Conservation (phyloP, 2,329 filamentous ascomycete species). For the Stemphylium beticola region DNA sequence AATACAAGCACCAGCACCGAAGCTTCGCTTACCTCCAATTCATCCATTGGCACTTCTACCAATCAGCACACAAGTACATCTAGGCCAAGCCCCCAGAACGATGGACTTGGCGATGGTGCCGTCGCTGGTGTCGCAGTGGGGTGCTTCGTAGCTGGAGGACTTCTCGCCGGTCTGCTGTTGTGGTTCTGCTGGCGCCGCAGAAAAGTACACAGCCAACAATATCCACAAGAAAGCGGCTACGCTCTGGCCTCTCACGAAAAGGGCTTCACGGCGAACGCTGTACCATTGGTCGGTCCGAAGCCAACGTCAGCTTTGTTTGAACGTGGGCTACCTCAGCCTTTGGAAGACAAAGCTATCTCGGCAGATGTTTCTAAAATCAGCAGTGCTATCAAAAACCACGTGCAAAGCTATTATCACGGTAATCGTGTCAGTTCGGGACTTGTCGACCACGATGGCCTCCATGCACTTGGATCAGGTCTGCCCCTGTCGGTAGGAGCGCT, state of each 20-base stretch:
- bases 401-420: conserved; percentile 45
- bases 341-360: conserved; percentile 41
- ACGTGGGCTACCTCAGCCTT: conserved; percentile 35
- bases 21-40: too few species aligned
- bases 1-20: too few species aligned
- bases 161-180: conserved; percentile 24
- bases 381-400: conserved; percentile 46
- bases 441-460: conserved; percentile 32
- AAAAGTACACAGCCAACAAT: background rate
- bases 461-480: conserved; percentile 26
- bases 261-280: conserved; percentile 8
- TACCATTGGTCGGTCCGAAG: conserved; percentile 21
- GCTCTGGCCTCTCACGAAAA: conserved; percentile 30
- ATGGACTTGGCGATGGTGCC: conserved; percentile 25
- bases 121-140: conserved; percentile 48
- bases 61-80: too few species aligned
- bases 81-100: background rate
- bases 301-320: conserved; percentile 14
- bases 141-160: conserved; percentile 25
- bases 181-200: conserved; percentile 32
- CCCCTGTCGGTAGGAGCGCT: conserved; percentile 33
- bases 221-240: conserved; percentile 13
- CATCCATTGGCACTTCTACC: too few species aligned
- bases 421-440: conserved; percentile 25
- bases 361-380: conserved; percentile 42